phyloP scores from a whole-genome alignment of 257 asterid genomes.

The Buddleja alternifolia region DNA sequence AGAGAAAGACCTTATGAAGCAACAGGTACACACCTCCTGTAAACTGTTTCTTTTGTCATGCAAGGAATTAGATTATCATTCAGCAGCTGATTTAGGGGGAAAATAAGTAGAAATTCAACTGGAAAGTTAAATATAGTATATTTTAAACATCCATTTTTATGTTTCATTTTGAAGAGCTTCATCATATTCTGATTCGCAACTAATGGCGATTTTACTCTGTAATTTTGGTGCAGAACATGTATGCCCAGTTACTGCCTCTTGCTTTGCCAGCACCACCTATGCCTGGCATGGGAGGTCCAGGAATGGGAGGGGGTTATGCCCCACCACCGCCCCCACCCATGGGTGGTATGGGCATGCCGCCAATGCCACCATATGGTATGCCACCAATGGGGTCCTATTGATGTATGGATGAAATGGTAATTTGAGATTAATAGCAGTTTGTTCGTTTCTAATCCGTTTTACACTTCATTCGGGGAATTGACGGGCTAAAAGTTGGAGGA shows the following conservation, averaged over 20 bases:
- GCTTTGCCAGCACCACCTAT: conserved; percentile 99
- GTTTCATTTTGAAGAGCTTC: not conserved
- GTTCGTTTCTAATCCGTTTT: not conserved
- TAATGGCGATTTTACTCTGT: not conserved
- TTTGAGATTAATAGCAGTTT: conserved; percentile 8
- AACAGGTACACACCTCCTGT: conserved; percentile 60
- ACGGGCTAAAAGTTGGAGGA: conserved; percentile 29
- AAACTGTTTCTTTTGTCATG: not conserved
- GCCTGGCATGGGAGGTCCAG: conserved; percentile 76
- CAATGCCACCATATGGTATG: conserved; percentile 94
- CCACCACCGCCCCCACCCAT: conserved; percentile 67
- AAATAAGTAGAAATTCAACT: not conserved
- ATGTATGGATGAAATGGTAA: conserved; percentile 26
- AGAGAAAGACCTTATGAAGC: conserved; percentile 81
- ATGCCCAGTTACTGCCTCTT: conserved; percentile 96
- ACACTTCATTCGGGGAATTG: conserved; percentile 16
- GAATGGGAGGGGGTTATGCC: conserved; percentile 70
- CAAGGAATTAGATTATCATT: not conserved
- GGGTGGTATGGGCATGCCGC: conserved; percentile 95
- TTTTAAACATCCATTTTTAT: not conserved
- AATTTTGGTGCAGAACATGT: conserved; percentile 78
- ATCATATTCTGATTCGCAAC: not conserved
- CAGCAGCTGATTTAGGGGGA: not conserved
- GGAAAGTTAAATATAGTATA: too few relatives aligned
- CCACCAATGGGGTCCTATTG: conserved; percentile 95